Base-by-base conservation (phyloP, 1,139 yeast species). In the Zygosaccharomyces sapae region DNA sequence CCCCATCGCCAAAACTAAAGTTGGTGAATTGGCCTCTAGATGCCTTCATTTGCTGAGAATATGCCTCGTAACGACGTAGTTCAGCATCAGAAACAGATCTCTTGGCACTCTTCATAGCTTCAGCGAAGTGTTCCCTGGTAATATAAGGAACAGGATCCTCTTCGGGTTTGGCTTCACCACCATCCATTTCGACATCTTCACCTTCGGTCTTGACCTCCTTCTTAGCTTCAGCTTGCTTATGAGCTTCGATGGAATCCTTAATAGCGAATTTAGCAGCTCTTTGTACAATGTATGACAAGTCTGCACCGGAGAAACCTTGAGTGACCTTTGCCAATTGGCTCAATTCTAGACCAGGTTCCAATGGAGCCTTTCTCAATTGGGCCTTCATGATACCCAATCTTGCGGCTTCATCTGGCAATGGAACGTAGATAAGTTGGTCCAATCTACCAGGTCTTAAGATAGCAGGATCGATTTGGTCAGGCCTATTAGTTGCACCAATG, bases 61-160 rank as follows among this genome's bases (percentile, higher is more conserved):
- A 94, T 12, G 97, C 95, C 74, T 94, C 98, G 68, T 94, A 94
- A 73, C 98, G 92, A 73, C 99, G 92, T 65, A 94, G 80, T 72
- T 94, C 98, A 40, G 97, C 86, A 67, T 94, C 98, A 41, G 95
- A 83, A 48, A 94, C 98, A 47, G 97, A 89, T 64, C 97, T 86
- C 72, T 89, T 86, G 47, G 98, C 98, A 1, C 97, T 89, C 81
- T 90, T 89, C 98, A 94, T 94, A 44, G 99, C 98, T 74, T 92
- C 98, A 71, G 94, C 96, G 63, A 94, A 88, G 69, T 89, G 96
- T 45, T 84, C 84, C 65, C 86, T 85, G 35, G 96, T 87, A 63
- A 94, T 92, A 70, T 71, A 94, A 62, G 98, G 98, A 60, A 94
- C 98, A 36, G 96, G 92, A 66, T 92, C 97, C 65, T 78, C 83